Base-by-base conservation (phyloP, 2,329 filamentous ascomycete genomes). In the Sporothrix dimorphospora region DNA sequence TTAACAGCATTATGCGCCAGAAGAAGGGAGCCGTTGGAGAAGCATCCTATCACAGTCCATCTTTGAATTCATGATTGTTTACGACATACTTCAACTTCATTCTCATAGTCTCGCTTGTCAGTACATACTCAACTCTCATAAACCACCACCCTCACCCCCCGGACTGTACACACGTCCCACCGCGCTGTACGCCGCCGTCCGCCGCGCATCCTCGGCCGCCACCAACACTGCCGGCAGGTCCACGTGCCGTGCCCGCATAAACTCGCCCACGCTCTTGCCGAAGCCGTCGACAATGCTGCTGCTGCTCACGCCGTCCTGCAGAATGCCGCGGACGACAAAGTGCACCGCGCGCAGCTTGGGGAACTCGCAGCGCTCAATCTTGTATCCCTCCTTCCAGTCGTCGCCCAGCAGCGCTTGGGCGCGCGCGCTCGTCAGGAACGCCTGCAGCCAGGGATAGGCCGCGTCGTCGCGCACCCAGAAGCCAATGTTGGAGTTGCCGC, bases 231-330 rank as follows among this genome's bases (percentile, higher is more conserved):
- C 38, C 0, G 79, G 79, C 55, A 81, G 24, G n/a, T 77, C 77
- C 21, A 80, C 78, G 12, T 76, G 65, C 38, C 78, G 77, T 9
- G 75, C 77, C 21, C 79, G 77, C 45, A 87, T 75, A 77, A 83
- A 87, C 78, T 87, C 85, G 16, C 81, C 84, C 75, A 87, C 83
- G 0, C 85, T 84, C 76, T 88, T 88, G 1, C 82, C 86, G 75
- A 87, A 82, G 2, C 81, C 80, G 77, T 87, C 85, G 24, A 88
- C 72, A 30, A 82, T 76, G 45, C 79, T 81, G 27, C 81, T 84
- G 72, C 84, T 85, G 75, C 84, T 86, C 0, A 87, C 83, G 0
- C 82, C 82, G 1, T 80, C 77, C 1, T 83, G 82, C 12, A 85
- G 74, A 24, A 83, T 80, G 1, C 83, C 84, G 72, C 82, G 83